These are phyloP conservation scores for Phalaenopsis equestris DNA, from an alignment of 106 monocot species.

Conservation along the genomic window DNA sequence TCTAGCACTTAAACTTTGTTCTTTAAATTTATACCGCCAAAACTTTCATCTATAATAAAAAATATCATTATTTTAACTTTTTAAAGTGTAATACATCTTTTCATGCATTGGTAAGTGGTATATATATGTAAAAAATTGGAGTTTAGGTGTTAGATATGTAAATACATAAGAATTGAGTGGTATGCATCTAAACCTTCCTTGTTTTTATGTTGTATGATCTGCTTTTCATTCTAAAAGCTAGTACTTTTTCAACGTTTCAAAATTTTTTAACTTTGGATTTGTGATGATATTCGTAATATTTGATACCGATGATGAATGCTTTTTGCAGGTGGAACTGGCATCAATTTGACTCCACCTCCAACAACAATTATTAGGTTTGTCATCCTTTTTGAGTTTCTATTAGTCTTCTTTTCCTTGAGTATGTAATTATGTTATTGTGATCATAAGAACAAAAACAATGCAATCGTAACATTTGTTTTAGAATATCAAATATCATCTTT, in stretches of 20 bases:
- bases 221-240: not conserved
- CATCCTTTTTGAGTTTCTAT: not conserved
- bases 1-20: no score
- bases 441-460: not conserved
- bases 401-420: not conserved
- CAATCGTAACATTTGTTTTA: not conserved
- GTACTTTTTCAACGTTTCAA: not conserved
- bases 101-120: no score
- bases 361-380: slow-evolving; percentile 59
- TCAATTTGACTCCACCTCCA: slow-evolving; percentile 93
- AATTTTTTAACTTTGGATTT: not conserved
- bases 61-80: no score
- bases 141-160: no score
- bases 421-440: not conserved
- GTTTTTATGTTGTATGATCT: not conserved
- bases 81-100: no score
- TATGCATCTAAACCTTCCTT: not conserved
- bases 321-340: slow-evolving; percentile 83
- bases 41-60: no score
- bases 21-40: no score
- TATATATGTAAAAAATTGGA: no score
- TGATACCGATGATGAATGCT: not conserved
- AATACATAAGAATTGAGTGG: no score
- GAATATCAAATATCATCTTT: not conserved
- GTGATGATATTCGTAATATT: not conserved